These are phyloP conservation scores for Apophysomyces trapeziformis DNA, from an alignment of 371 early-diverging fungal species.

Conservation along the genomic window DNA sequence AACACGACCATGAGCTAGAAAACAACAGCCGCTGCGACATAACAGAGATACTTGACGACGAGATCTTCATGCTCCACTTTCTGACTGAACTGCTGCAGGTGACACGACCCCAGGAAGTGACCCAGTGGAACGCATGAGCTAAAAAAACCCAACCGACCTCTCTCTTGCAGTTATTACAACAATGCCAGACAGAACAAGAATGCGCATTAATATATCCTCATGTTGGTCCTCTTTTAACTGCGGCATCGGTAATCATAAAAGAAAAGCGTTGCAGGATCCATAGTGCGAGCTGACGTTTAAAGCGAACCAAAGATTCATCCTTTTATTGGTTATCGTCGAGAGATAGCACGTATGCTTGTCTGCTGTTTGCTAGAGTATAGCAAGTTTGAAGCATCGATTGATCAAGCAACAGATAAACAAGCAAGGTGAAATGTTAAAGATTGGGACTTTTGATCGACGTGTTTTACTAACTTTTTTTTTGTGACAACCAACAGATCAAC, in stretches of 20 bases:
- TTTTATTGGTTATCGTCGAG: not conserved
- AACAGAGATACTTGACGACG: not conserved
- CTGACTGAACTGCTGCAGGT: slow-evolving; percentile 74
- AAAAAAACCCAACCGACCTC: too few relatives aligned
- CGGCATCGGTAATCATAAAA: not conserved
- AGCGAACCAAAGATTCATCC: not conserved
- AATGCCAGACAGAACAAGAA: not conserved
- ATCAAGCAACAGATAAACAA: not conserved
- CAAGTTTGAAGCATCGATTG: not conserved
- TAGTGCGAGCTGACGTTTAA: not conserved
- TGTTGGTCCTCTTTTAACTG: slow-evolving; percentile 3
- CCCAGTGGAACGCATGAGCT: too few relatives aligned
- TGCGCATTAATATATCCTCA: slow-evolving; percentile 11
- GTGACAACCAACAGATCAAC: not conserved
- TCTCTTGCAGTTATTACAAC: not conserved
- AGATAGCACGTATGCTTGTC: not conserved
- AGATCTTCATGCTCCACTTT: slow-evolving; percentile 29
- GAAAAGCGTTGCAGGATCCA: not conserved
- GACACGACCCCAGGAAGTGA: slow-evolving; percentile 42
- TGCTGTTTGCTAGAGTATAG: not conserved
- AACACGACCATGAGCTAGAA: not conserved
- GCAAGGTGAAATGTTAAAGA: not conserved
- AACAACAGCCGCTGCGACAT: not conserved
- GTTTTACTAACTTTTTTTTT: not conserved
- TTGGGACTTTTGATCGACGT: not conserved